Evolutionary conservation across 108 stramenopile species (phyloP), one percentile per base, ranked within the genome.

Genomic region (Skeletonema tropicum): DNA sequence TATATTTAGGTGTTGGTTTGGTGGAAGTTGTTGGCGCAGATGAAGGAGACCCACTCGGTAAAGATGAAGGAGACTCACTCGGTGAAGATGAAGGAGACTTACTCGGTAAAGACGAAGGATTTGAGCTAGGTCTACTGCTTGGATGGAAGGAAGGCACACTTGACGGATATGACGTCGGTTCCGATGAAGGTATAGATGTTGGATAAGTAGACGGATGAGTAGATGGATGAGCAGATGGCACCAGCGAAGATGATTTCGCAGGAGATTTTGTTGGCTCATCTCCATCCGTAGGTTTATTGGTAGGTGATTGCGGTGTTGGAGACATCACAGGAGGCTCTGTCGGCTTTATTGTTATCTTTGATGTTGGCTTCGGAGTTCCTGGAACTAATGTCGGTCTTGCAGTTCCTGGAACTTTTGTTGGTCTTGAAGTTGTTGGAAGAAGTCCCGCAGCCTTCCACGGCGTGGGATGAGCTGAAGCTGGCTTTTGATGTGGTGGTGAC

Each of bases 101-200:
- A 49, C 48, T 49, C 3, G 48, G 48, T 19, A 19, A 55, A 55
- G 52, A 23, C 23, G 52, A 55, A 21, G 61, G 61, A 6, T 36
- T 62, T 11, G 17, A 4, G 21, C 33, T 62, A 33, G 61, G 61
- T 3, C 31, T 33, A 36, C 36, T 38, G 61, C 61, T 62, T 19
- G 68, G 75, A 11, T 60, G 10, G 30, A 39, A 19, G 17, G 68
- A 64, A 6, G 61, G 68, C 33, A 25, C 21, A n/a, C 17, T 48
- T n/a, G 75, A 49, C 39, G 67, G 67, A 49, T 25, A 15, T 21
- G 55, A 36, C 0, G 64, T 23, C 23, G 52, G 52, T 7, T 55
- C 52, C 23, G 21, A 23, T 19, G 26, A 60, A 30, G 70, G 70
- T 32, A 42, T 60, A 25, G 11, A 31, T 26, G 59, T 46, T 12